Conservation (phyloP, 495 filamentous ascomycete species). For the Lichina pygmaea region DNA sequence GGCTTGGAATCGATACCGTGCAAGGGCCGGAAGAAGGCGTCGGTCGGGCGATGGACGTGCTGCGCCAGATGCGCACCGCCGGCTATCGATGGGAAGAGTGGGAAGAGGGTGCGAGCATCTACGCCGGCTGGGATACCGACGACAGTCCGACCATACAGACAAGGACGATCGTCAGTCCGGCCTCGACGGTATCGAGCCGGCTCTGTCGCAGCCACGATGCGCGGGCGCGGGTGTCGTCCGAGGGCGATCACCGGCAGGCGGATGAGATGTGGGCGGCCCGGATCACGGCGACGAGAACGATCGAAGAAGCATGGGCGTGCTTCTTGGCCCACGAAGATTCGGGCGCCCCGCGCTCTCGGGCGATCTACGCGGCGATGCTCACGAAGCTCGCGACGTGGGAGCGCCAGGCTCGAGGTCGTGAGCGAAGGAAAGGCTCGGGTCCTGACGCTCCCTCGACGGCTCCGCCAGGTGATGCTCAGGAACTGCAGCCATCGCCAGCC, state of each 20-base stretch:
- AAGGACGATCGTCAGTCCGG: conserved; percentile 10
- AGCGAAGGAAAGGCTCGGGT: neutral
- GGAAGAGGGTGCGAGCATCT: conserved; percentile 28
- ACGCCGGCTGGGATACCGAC: conserved; percentile 44
- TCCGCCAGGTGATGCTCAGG: conserved; percentile 29
- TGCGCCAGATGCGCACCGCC: conserved; percentile 33
- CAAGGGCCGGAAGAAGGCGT: conserved; percentile 35
- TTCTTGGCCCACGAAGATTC: conserved; percentile 27
- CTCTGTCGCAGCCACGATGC: neutral
- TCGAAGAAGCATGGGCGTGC: conserved; percentile 45
- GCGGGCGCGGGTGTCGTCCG: neutral
- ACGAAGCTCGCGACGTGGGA: conserved; percentile 25
- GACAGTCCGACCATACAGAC: conserved; percentile 43
- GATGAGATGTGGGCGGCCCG: conserved; percentile 27
- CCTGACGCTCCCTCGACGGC: neutral
- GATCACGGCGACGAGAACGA: conserved; percentile 35
- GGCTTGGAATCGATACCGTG: conserved; percentile 39
- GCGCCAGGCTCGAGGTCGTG: conserved; percentile 8
- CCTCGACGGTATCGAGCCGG: neutral
- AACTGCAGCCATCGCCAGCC: conserved; percentile 25
- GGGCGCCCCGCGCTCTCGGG: conserved; percentile 3
- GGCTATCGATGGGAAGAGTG: conserved; percentile 27
- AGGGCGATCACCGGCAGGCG: neutral
- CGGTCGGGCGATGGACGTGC: conserved; percentile 28
- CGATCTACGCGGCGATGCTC: conserved; percentile 31